Evolutionary conservation across 495 filamentous ascomycete genomes (phyloP).

Genomic region (Chaetomium cochliodes): DNA sequence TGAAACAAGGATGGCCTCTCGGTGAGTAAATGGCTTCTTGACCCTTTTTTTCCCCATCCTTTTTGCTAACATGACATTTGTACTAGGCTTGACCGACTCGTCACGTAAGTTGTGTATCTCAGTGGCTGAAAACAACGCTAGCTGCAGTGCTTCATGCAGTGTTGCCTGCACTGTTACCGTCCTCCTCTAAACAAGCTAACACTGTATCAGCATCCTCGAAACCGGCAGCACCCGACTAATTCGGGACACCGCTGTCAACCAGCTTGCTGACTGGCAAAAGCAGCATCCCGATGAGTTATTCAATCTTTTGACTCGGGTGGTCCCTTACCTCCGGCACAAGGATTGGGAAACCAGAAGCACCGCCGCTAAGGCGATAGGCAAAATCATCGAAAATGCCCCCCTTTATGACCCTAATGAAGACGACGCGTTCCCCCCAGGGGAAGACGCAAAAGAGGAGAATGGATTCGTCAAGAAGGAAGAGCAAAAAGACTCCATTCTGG

Average conservation of each 20-base stretch:
- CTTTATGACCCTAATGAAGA: conserved; percentile 81
- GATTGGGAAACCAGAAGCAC: conserved; percentile 94
- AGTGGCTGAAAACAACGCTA: not conserved
- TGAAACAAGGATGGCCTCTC: conserved; percentile 54
- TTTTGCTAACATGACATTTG: conserved; percentile 27
- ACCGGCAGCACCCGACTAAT: conserved; percentile 93
- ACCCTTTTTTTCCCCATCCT: not conserved
- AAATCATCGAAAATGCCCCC: conserved; percentile 86
- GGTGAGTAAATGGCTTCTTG: conserved; percentile 39
- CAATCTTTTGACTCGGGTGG: conserved; percentile 91
- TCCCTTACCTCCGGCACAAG: conserved; percentile 87
- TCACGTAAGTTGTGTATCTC: conserved; percentile 68
- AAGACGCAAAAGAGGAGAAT: conserved; percentile 42
- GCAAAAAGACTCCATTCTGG: conserved; percentile 34
- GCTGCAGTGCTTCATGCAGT: conserved; percentile 7
- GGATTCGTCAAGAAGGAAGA: conserved; percentile 52
- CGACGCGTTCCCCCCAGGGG: conserved; percentile 36
- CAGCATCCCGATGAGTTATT: conserved; percentile 96
- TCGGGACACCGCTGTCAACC: conserved; percentile 91
- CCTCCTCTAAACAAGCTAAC: conserved; percentile 25
- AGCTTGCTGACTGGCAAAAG: conserved; percentile 95
- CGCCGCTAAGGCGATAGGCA: conserved; percentile 85
- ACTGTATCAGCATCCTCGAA: conserved; percentile 73
- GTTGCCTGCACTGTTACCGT: not conserved
- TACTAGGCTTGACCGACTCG: conserved; percentile 78